phyloP scores from a whole-genome alignment of 1,284 basidiomycete genomes.

The Blastosporella zonata region DNA sequence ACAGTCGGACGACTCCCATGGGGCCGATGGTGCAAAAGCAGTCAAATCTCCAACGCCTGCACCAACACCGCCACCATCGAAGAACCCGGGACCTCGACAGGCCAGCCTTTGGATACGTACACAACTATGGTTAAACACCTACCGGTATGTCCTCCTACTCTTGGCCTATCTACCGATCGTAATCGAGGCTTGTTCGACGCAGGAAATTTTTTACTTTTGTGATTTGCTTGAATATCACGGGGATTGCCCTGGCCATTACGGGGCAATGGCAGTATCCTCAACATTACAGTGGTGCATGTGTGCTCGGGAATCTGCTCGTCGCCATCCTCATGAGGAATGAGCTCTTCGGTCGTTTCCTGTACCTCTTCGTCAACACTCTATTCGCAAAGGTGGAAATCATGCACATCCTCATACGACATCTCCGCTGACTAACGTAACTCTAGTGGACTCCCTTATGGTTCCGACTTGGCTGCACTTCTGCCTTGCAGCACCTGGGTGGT shows the following conservation, averaged over 20 bases:
- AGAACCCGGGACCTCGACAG: constrained; percentile 24
- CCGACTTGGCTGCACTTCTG: constrained; percentile 58
- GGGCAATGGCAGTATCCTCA: constrained; percentile 58
- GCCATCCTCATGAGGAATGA: constrained; percentile 59
- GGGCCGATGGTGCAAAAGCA: background rate
- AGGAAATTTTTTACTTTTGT: constrained; percentile 64
- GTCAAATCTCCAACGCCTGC: background rate
- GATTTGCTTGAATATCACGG: constrained; percentile 47
- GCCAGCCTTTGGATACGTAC: constrained; percentile 46
- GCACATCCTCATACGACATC: background rate
- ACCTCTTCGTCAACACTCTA: constrained; percentile 52
- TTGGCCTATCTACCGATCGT: background rate
- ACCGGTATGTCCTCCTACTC: constrained; percentile 38
- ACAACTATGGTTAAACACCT: constrained; percentile 65
- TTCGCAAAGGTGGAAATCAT: constrained; percentile 52
- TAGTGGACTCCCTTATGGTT: constrained; percentile 67
- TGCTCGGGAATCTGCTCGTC: constrained; percentile 54
- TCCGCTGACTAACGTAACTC: constrained; percentile 8
- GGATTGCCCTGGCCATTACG: constrained; percentile 47
- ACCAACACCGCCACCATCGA: constrained; percentile 13
- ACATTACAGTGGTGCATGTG: constrained; percentile 55
- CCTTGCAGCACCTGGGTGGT: constrained; percentile 65
- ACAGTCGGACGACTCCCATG: constrained; percentile 11
- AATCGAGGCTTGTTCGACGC: constrained; percentile 1
- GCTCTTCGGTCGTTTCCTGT: constrained; percentile 59